Evolutionary conservation across 768 basidiomycete genomes (phyloP), one percentile per base, ranked within the genome.

Genomic region (Russula olivacea): DNA sequence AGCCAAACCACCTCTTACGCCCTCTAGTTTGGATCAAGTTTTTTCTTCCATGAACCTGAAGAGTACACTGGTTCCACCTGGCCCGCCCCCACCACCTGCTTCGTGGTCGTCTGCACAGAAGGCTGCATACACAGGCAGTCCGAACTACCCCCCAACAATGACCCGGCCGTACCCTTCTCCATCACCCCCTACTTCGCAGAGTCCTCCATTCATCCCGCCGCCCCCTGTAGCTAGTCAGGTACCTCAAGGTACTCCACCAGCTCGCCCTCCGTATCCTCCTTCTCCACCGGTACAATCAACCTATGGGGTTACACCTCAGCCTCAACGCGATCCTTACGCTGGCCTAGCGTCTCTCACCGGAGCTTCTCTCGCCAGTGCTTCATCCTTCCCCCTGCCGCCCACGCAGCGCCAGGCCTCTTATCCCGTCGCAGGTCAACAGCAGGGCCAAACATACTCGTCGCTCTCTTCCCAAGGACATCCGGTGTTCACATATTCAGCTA

Each of bases 1-100:
- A 9, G 66, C 73, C 11, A 73, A 73, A 15, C 66, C 51, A 55
- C 63, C 67, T 1, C 61, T 60, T 9, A 38, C 68, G 2, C 60
- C 69, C 2, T 56, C 61, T 34, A 72, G 68, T 52, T 70, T 84
- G 28, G 81, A 81, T 65, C 75, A 77, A 6, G 77, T 83, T 0
- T 83, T 90, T 68, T 76, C 82, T 1, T 78, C 81, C 0, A 81
- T 90, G 81, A 83, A 70, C 64, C 56, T 88, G 52, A 74, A 76
- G 47, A 68, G 69, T 34, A 67, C 71, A 32, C 65, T 74, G 10
- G 68, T 67, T 28, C 70, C 70, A 9, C 74, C 76, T 17, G 74
- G 72, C n/a, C 72, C 72, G 7, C 71, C 73, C 1, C 75, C 74
- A 38, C 66, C 61, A n/a, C 72, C 66, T 43, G 68, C 66, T 68